Base-by-base conservation (phyloP, 2,329 filamentous ascomycete genomes). In the Pseudonectria buxi region DNA sequence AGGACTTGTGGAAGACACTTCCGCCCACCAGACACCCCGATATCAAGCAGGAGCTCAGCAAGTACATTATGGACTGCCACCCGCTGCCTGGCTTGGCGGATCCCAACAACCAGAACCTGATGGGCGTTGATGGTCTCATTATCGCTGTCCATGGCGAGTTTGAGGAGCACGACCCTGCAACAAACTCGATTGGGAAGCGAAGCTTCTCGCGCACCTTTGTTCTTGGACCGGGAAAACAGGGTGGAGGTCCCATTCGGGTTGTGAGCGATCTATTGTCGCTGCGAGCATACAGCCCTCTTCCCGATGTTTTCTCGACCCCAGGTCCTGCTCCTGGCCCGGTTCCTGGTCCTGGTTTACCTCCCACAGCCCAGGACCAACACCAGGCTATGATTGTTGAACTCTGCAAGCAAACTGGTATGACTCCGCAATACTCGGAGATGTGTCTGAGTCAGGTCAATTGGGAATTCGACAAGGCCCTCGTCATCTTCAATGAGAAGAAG, bases 21-120 rank as follows among this genome's bases (percentile, higher is more conserved):
- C 88, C 88, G 1, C 63, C 67, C 27, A 90, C 86, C 7, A 75
- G 74, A 29, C 88, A 95, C 55, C 82, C 86, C 2, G 74, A 83
- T 50, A 73, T 94, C 43, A 67, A 71, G 32, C 63, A 72, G 1
- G 76, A 86, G 30, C 63, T 79, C 10, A 69, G 76, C 52, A 84
- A 88, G 50, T 94, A 87, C 71, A 76, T 87, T 34, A 78, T 94
- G 54, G 87, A 94, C 60, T 89, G 86, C 47, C 81, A 87, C 50
- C 74, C 82, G 12, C 67, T 89, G 24, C 75, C 81, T 2, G 79
- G 81, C 24, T 70, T 94, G 15, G 72, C 74, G 3, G 86, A 94
- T 49, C 80, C 79, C 3, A 73, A 71, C 10, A 78, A 79, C 2
- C 70, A 81, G 44, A 81, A 71, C 41, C 56, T 64, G 1, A 64